phyloP scores from a whole-genome alignment of 768 basidiomycete genomes.

The Steccherinum ochraceum region DNA sequence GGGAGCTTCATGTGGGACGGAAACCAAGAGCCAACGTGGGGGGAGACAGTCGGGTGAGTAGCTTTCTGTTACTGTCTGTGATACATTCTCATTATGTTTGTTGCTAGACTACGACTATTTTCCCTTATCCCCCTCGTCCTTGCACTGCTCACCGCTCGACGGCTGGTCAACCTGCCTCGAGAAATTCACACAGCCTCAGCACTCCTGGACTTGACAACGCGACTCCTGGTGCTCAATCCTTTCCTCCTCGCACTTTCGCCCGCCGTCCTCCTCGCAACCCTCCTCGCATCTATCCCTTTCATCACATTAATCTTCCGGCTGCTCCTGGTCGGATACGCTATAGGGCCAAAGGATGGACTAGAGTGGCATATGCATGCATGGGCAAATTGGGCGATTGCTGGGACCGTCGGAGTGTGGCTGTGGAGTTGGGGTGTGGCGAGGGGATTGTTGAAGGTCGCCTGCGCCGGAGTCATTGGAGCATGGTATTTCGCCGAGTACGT shows the following conservation, averaged over 20 bases:
- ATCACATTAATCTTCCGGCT: constrained; percentile 73
- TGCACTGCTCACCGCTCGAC: constrained; percentile 63
- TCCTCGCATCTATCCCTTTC: constrained; percentile 74
- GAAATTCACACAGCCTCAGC: constrained; percentile 62
- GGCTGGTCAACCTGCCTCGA: constrained; percentile 65
- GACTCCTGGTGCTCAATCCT: constrained; percentile 64
- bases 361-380: constrained; percentile 55
- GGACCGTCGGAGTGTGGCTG: constrained; percentile 48
- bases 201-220: constrained; percentile 53
- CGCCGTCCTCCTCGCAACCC: constrained; percentile 55
- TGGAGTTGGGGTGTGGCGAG: constrained; percentile 78
- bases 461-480: constrained; percentile 79
- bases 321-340: constrained; percentile 61
- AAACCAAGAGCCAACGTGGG: constrained; percentile 64
- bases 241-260: constrained; percentile 75
- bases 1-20: constrained; percentile 66
- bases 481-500: constrained; percentile 82
- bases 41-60: constrained; percentile 72
- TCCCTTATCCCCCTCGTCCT: constrained; percentile 68
- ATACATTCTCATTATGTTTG: background rate
- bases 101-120: constrained; percentile 73
- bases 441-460: constrained; percentile 68
- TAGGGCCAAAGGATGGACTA: constrained; percentile 32
- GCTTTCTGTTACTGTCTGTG: background rate
- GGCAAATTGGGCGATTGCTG: constrained; percentile 69